phyloP scores from a whole-genome alignment of 2,329 filamentous ascomycete genomes.

The Pseudocercospora musae region DNA sequence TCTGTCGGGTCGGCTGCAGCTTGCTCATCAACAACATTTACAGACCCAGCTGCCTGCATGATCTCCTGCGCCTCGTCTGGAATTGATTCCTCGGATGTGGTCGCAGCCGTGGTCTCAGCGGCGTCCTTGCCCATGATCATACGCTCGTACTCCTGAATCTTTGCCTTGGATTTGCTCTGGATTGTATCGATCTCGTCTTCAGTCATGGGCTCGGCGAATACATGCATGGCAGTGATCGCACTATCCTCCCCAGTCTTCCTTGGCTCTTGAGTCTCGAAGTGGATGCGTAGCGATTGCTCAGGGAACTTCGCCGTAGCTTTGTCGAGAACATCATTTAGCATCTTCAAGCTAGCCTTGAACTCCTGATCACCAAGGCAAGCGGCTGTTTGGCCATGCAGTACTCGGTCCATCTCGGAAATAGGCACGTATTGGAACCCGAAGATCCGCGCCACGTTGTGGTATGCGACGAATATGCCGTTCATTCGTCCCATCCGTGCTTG shows the following conservation, averaged over 20 bases:
- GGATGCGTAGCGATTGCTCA: slow-evolving; percentile 44
- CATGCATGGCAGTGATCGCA: slow-evolving; percentile 65
- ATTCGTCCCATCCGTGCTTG: slow-evolving; percentile 96
- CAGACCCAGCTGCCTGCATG: background rate
- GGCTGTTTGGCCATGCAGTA: slow-evolving; percentile 75
- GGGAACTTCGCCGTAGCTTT: slow-evolving; percentile 73
- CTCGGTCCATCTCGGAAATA: slow-evolving; percentile 80
- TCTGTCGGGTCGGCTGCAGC: background rate
- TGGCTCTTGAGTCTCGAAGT: slow-evolving; percentile 46
- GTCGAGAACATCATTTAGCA: slow-evolving; percentile 78
- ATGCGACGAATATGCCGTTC: slow-evolving; percentile 98
- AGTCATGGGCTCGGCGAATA: slow-evolving; percentile 82
- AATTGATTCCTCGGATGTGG: background rate
- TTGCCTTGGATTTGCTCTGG: slow-evolving; percentile 64
- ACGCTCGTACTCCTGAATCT: slow-evolving; percentile 67
- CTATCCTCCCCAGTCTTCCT: slow-evolving; percentile 32
- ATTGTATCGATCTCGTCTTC: slow-evolving; percentile 68
- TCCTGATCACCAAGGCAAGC: slow-evolving; percentile 72
- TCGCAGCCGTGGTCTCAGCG: background rate
- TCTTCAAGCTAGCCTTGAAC: slow-evolving; percentile 73
- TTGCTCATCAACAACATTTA: background rate
- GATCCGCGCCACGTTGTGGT: slow-evolving; percentile 89
- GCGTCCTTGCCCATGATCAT: slow-evolving; percentile 33
- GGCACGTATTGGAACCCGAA: slow-evolving; percentile 97
- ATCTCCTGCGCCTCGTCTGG: slow-evolving; percentile 4